Evolutionary conservation across 2,329 filamentous ascomycete genomes (phyloP).

Genomic region (Ophiostoma piceae): DNA sequence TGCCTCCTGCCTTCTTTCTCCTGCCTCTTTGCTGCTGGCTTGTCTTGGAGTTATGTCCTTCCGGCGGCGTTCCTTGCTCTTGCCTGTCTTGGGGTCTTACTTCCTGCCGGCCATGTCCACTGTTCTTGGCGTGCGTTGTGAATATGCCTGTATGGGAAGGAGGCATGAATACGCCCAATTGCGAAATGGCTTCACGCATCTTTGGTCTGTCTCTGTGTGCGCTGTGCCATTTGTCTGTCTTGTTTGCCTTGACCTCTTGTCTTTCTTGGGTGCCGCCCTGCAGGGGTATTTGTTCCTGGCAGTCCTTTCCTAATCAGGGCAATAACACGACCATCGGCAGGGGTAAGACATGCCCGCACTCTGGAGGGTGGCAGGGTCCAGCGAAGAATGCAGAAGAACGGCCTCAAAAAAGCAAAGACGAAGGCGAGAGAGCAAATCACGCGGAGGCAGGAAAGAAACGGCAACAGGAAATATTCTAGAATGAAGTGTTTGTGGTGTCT

Average conservation of each 20-base stretch:
- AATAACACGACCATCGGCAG: conserved; percentile 9
- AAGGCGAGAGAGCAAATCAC: neutral
- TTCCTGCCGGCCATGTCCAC: neutral
- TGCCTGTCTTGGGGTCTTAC: conserved; percentile 1
- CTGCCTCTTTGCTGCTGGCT: neutral
- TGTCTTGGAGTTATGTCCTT: neutral
- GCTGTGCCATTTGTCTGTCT: neutral
- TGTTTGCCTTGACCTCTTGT: neutral
- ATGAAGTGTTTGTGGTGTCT: neutral
- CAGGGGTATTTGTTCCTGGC: conserved; percentile 7
- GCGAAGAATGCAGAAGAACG: neutral
- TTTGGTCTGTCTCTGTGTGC: neutral
- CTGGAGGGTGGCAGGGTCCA: neutral
- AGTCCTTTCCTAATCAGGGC: conserved; percentile 5
- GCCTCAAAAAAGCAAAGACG: neutral
- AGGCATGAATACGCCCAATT: neutral
- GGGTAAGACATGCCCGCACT: neutral
- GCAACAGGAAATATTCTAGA: neutral
- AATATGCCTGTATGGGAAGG: neutral
- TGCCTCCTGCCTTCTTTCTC: neutral
- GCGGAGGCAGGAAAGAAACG: neutral
- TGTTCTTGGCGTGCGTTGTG: neutral
- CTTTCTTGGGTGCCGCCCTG: conserved; percentile 1
- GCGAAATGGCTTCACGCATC: neutral
- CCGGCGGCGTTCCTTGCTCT: neutral